Base-by-base conservation (phyloP, 225 moss, liverwort and hornwort species). In the Bryoerythrophyllum caledonicum region DNA sequence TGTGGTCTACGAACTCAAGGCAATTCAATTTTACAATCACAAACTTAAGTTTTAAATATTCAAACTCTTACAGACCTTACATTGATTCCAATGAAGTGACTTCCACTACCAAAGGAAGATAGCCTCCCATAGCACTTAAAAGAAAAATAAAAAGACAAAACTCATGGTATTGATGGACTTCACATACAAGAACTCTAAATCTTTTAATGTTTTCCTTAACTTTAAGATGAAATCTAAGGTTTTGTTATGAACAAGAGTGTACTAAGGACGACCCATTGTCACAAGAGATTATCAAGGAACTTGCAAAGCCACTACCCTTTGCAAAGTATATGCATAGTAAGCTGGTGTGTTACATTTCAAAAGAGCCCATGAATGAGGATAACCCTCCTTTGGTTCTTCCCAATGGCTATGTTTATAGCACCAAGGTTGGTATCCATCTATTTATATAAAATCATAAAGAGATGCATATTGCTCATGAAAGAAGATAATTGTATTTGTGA, bases 331-430 rank as follows among this genome's bases (percentile, higher is more conserved):
- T 91, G 17, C 91, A 88, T 23, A 91, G 89, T 38, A 93, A 93
- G 80, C 80, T 93, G 12, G 93, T 93, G 28, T 93, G 93, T 78
- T 91, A 81, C 64, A 91, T 93, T 63, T 83, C 89, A 15, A 91
- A 93, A 71, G 93, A 93, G 87, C 91, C 86, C 37, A 93, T 93
- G 91, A 90, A 93, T 34, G 93, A 93, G 66, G 89, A 91, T 72
- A 93, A 93, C 60, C 93, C 93, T 14, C 93, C 93, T 19, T 73
- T 93, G 76, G 91, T 91, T 67, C 75, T 93, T 53, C 93, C 93
- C 24, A 93, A 93, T 67, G 93, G 93, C 43, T 93, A 93, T 63
- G 93, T 93, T 15, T 93, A 93, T 79, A 91, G 91, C 72, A 86
- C 83, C 70, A 87, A 88, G 90, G 91, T 92, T 41, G 5, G 75